Evolutionary conservation across 441 rosid genomes (phyloP), one percentile per base, ranked within the genome.

Genomic region (Croton setiger): DNA sequence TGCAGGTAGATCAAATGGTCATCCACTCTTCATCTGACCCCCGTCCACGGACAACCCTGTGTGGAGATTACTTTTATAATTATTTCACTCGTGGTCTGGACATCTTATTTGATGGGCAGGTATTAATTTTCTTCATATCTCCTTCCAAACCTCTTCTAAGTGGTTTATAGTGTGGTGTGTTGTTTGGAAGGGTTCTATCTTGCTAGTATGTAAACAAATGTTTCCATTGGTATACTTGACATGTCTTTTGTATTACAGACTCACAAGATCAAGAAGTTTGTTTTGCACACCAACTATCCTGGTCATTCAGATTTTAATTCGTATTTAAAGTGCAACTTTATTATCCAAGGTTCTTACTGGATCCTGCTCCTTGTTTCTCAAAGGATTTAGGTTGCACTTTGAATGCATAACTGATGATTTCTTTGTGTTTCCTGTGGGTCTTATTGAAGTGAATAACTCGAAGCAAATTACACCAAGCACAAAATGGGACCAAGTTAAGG

Each of bases 291-390:
- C 41, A 92, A 95, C 81, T 93, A 92, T 80, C 98, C 98, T 60
- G 99, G 99, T 60, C 99, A 95, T 84, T 85, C 97, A 41, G 99
- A 92, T 83, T 95, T 95, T 78, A 95, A 92, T 80, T 89, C 95
- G 55, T 95, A 92, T 79, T 87, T 96, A 37, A 96, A 96, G 80
- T 89, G 96, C 93, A 91, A 96, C 78, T 96, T 96, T 64, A 80
- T 87, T 53, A 82, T 92, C 73, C 75, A 78, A 79, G 94, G 96
- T 87, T 81, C 57, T 58, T 68, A 71, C 72, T 59, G 70, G 77
- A 74, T 72, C 55, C 11, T 75, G 53, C 61, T 60, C 67, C 70
- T 13, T 53, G 63, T 63, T 78, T 57, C 37, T 53, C 37, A 36
- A 31, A 36, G 15, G 54, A 45, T 73, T 68, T 68, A 51, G 45